These are phyloP conservation scores for Lotmaria passim DNA, from an alignment of 208 protist species.

Conservation along the genomic window DNA sequence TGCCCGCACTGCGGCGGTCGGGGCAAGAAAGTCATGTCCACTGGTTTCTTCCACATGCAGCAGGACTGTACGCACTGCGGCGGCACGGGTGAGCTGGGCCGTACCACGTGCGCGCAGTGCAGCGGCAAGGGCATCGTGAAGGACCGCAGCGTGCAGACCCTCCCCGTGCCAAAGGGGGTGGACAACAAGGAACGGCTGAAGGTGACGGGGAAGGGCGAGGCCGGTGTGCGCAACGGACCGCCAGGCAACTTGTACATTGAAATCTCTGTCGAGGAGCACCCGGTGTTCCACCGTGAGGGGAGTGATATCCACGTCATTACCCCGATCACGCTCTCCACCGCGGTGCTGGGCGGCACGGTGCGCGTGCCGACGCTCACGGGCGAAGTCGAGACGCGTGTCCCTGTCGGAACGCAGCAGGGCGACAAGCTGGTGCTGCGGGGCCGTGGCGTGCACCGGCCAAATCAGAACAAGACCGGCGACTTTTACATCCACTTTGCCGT, in stretches of 20 bases:
- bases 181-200: slow-evolving; percentile 91
- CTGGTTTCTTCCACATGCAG: slow-evolving; percentile 93
- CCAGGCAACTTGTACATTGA: slow-evolving; percentile 91
- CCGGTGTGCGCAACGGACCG: slow-evolving; percentile 86
- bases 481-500: slow-evolving; percentile 92
- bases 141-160: slow-evolving; percentile 86
- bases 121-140: slow-evolving; percentile 91
- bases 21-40: slow-evolving; percentile 92
- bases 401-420: slow-evolving; percentile 87
- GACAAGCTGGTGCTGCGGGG: slow-evolving; percentile 89
- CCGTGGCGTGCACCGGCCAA: slow-evolving; percentile 82
- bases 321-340: slow-evolving; percentile 75
- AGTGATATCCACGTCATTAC: slow-evolving; percentile 87
- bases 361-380: slow-evolving; percentile 82
- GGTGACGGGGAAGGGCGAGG: slow-evolving; percentile 87
- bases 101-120: slow-evolving; percentile 81
- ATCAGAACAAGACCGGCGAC: slow-evolving; percentile 86
- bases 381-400: slow-evolving; percentile 88
- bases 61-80: slow-evolving; percentile 91
- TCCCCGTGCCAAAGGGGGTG: slow-evolving; percentile 88
- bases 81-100: slow-evolving; percentile 82
- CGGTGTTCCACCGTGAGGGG: slow-evolving; percentile 88
- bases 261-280: slow-evolving; percentile 85
- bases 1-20: slow-evolving; percentile 87
- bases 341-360: slow-evolving; percentile 79